Conservation (phyloP, 371 early-diverging fungal genomes). For the Mortierella sp. region DNA sequence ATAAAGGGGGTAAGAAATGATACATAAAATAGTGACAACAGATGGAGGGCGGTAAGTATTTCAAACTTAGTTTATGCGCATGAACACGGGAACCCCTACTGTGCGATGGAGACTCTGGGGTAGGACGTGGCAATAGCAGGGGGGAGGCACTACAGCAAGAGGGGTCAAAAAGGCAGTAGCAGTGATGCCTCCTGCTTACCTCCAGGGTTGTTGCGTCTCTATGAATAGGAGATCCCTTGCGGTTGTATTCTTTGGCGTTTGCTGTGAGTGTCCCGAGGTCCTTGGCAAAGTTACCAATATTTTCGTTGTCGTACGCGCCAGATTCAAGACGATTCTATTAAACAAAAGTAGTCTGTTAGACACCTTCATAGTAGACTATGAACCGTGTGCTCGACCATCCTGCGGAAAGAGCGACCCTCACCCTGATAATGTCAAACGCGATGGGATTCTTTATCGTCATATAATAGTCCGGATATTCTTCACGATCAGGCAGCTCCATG, state of each 20-base stretch:
- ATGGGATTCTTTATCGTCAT: constrained; percentile 84
- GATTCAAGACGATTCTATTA: constrained; percentile 58
- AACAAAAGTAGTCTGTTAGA: background rate
- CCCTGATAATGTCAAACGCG: constrained; percentile 61
- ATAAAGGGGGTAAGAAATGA: background rate
- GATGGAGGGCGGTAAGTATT: background rate
- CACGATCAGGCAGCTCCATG: constrained; percentile 77
- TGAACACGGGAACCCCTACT: background rate
- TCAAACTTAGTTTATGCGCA: background rate
- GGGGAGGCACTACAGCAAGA: background rate
- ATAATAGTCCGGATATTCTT: constrained; percentile 93
- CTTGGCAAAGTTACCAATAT: constrained; percentile 62
- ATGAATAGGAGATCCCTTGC: constrained; percentile 77
- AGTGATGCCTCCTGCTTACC: constrained; percentile 39
- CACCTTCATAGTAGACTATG: too few species aligned
- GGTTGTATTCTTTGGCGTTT: constrained; percentile 85
- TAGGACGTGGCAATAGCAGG: background rate
- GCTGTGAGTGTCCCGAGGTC: constrained; percentile 79
- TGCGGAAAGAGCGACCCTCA: background rate
- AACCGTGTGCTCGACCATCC: background rate
- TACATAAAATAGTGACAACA: background rate
- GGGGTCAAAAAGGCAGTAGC: background rate
- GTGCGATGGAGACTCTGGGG: background rate
- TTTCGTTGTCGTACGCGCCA: constrained; percentile 58
- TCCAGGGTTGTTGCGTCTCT: constrained; percentile 78